phyloP scores from a whole-genome alignment of 768 basidiomycete species.

The Lyophyllum decastes region DNA sequence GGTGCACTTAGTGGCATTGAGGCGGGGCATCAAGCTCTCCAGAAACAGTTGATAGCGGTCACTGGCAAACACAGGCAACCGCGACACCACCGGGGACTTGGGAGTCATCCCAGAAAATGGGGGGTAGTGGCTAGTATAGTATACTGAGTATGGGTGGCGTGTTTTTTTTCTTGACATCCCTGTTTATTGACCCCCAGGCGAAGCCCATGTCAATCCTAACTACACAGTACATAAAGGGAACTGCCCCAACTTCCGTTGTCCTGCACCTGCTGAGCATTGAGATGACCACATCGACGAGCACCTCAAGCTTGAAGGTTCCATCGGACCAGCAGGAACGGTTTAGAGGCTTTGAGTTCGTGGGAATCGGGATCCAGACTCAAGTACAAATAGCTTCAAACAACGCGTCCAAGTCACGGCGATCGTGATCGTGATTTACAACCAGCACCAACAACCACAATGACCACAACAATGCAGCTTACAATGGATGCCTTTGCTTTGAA shows the following conservation, averaged over 20 bases:
- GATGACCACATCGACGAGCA: background rate
- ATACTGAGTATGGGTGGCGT: too few species aligned
- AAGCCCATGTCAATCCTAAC: background rate
- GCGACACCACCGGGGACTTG: too few species aligned
- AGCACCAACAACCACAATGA: background rate
- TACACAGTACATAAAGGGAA: background rate
- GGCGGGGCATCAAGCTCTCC: too few species aligned
- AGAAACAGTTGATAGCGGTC: too few species aligned
- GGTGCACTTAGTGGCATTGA: too few species aligned
- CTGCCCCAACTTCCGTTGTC: background rate
- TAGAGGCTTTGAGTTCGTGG: too few species aligned
- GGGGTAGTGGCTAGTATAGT: too few species aligned
- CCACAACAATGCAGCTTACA: constrained; percentile 61
- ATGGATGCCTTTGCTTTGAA: constrained; percentile 60
- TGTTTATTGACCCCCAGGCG: background rate
- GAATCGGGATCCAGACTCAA: too few species aligned
- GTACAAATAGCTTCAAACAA: constrained; percentile 3
- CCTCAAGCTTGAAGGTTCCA: too few species aligned
- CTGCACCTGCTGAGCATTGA: background rate
- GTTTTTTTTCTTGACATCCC: background rate
- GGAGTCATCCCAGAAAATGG: too few species aligned
- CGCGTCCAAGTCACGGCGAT: background rate
- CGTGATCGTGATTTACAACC: background rate
- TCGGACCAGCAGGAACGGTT: too few species aligned
- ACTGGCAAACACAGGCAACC: too few species aligned